Percentiles rank a stretch among this genome's conserved stretches.
phyloP scores from a whole-genome alignment of 805 yeast species.

The Metschnikowia baotianmanensis region DNA sequence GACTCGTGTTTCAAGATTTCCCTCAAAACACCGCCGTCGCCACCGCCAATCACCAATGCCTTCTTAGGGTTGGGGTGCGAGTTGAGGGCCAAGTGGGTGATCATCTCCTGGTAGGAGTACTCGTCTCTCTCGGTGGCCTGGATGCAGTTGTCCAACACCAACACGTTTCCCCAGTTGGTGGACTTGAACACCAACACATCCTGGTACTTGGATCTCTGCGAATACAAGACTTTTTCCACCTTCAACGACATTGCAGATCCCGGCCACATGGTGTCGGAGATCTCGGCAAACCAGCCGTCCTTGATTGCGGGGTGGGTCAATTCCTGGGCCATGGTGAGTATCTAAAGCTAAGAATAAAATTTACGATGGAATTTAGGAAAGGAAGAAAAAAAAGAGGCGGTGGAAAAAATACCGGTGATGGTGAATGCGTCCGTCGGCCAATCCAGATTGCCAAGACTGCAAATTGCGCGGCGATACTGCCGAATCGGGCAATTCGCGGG shows the following conservation, averaged over 20 bases:
- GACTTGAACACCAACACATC: constrained; percentile 92
- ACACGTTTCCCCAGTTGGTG: constrained; percentile 90
- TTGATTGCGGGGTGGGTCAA: constrained; percentile 56
- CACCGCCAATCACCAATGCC: constrained; percentile 96
- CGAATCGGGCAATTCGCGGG: not conserved
- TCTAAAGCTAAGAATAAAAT: not conserved
- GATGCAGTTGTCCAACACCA: constrained; percentile 91
- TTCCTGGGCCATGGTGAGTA: constrained; percentile 21
- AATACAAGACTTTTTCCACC: constrained; percentile 83
- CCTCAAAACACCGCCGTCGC: constrained; percentile 97
- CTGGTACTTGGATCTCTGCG: constrained; percentile 85
- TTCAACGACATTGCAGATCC: constrained; percentile 95
- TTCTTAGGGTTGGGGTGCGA: constrained; percentile 93
- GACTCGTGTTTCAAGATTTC: constrained; percentile 86
- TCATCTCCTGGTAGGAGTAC: constrained; percentile 98
- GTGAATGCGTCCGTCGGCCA: not conserved
- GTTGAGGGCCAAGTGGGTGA: constrained; percentile 87
- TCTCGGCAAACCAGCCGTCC: constrained; percentile 97
- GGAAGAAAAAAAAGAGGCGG: not conserved
- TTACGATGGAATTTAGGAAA: too few relatives aligned
- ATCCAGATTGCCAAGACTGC: not conserved
- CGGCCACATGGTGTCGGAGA: constrained; percentile 96
- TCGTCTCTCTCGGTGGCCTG: constrained; percentile 98
- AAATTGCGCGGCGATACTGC: not conserved
- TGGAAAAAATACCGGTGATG: not conserved